These are phyloP conservation scores for Mycena pura DNA, from an alignment of 768 basidiomycete species.

Conservation along the genomic window DNA sequence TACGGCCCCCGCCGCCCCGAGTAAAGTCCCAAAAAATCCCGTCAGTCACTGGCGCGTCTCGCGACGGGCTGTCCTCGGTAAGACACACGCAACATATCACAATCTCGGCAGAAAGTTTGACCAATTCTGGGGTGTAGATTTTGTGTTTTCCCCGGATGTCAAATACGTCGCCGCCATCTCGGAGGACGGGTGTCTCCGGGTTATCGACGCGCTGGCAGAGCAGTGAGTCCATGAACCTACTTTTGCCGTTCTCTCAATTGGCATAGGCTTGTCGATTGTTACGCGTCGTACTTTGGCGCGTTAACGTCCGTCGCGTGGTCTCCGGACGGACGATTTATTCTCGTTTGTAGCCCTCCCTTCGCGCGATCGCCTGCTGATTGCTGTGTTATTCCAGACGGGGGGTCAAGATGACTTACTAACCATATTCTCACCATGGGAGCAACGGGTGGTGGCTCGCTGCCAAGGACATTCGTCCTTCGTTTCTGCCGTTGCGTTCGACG, in stretches of 20 bases:
- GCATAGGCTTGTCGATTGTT: slow-evolving; percentile 87
- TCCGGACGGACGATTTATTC: slow-evolving; percentile 91
- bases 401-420: slow-evolving; percentile 97
- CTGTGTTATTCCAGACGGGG: slow-evolving; percentile 67
- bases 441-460: slow-evolving; percentile 92
- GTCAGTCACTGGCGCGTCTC: slow-evolving; percentile 91
- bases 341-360: slow-evolving; percentile 53
- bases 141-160: slow-evolving; percentile 93
- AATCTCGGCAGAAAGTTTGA: background rate
- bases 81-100: slow-evolving; percentile 27
- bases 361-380: slow-evolving; percentile 1
- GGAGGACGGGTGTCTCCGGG: slow-evolving; percentile 90
- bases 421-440: slow-evolving; percentile 94
- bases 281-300: slow-evolving; percentile 93
- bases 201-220: slow-evolving; percentile 88
- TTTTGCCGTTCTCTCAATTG: background rate
- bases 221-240: slow-evolving; percentile 58
- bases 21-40: slow-evolving; percentile 83
- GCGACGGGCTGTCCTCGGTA: slow-evolving; percentile 74
- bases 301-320: slow-evolving; percentile 94
- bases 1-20: slow-evolving; percentile 42
- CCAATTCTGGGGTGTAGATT: slow-evolving; percentile 60
- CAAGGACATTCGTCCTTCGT: slow-evolving; percentile 98
- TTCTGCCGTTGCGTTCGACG: slow-evolving; percentile 88
- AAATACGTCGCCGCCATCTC: slow-evolving; percentile 89